These are phyloP conservation scores for Oryza brachyantha DNA, from an alignment of 176 grass and related monocot species.

Conservation along the genomic window DNA sequence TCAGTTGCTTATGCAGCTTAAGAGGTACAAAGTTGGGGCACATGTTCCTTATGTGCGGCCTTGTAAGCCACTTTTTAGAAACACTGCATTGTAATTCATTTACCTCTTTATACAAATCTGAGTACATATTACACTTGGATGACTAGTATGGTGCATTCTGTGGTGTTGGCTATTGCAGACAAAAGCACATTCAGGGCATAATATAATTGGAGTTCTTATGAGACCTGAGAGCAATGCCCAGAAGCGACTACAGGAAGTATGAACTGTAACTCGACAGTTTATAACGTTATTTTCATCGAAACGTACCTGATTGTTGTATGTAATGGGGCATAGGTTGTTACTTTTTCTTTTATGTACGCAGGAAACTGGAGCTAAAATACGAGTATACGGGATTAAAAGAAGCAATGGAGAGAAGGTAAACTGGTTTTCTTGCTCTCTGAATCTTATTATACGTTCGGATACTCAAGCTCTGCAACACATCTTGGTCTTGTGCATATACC, in stretches of 20 bases:
- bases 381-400: constrained; percentile 77
- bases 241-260: constrained; percentile 84
- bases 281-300: constrained; percentile 23
- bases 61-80: no score
- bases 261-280: constrained; percentile 6
- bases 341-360: constrained; percentile 30
- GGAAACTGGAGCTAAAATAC: constrained; percentile 84
- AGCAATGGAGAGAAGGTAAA: constrained; percentile 71
- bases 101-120: neutral
- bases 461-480: neutral
- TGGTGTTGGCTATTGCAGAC: constrained; percentile 48
- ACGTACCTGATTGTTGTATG: neutral
- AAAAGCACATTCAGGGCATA: constrained; percentile 58
- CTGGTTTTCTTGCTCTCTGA: neutral
- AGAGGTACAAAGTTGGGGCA: no score
- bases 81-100: neutral
- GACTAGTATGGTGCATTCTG: constrained; percentile 4
- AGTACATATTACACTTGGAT: neutral
- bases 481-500: neutral
- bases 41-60: no score
- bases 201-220: constrained; percentile 78
- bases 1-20: no score
- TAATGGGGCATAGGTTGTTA: constrained; percentile 1
- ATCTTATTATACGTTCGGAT: neutral
- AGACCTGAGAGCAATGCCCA: constrained; percentile 71